Conservation (phyloP, 192 early-diverging fungal genomes). For the Radiomyces spectabilis region DNA sequence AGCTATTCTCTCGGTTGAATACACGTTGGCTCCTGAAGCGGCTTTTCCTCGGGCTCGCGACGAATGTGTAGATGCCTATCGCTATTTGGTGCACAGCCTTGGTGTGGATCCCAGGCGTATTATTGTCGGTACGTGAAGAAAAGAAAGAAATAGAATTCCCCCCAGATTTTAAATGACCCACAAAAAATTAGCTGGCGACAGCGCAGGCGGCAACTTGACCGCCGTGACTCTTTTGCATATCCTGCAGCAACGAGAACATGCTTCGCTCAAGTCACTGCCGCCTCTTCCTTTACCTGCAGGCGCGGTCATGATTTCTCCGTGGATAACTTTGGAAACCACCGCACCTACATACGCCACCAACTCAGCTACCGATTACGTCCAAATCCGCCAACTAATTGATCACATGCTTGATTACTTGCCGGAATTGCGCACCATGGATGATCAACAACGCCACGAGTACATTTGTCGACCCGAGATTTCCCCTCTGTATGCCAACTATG, state of each 20-base stretch:
- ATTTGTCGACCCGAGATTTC: not conserved
- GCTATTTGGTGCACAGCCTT: constrained; percentile 17
- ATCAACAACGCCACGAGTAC: not conserved
- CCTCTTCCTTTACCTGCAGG: not conserved
- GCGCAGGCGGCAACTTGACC: not conserved
- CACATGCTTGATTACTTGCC: not conserved
- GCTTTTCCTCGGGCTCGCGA: constrained; percentile 24
- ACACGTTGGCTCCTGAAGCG: constrained; percentile 19
- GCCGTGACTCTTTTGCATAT: not conserved
- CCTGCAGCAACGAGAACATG: not conserved
- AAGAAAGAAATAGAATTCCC: not conserved
- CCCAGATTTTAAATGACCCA: too few relatives aligned
- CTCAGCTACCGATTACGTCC: not conserved
- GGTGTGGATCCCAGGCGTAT: constrained; percentile 20
- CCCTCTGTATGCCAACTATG: not conserved
- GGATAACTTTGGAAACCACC: not conserved
- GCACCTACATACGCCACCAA: not conserved
- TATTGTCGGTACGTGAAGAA: constrained; percentile 19
- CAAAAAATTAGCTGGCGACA: constrained; percentile 1
- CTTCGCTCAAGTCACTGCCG: not conserved
- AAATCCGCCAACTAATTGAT: not conserved
- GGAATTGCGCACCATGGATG: not conserved
- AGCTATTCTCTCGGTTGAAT: not conserved
- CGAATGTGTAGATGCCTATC: constrained; percentile 31
- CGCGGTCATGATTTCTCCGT: not conserved